Percentiles rank a stretch among this genome's conserved stretches.
These are phyloP conservation scores for Periconia macrospinosa DNA, from an alignment of 2,329 filamentous ascomycete genomes.

Conservation along the genomic window DNA sequence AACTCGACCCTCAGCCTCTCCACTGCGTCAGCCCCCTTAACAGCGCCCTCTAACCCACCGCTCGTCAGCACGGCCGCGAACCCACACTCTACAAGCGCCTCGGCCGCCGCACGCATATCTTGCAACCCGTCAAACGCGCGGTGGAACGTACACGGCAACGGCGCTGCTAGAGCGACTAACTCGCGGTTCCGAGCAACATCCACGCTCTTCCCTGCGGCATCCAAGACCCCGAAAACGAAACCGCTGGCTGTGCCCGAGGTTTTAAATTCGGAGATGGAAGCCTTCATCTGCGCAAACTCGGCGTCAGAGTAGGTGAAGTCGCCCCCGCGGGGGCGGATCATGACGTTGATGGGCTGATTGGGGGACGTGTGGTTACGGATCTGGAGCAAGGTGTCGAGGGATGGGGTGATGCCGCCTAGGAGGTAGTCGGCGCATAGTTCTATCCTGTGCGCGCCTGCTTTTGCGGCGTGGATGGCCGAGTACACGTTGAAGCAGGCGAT, in stretches of 20 bases:
- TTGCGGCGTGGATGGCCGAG: conserved; percentile 48
- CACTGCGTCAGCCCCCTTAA: conserved; percentile 40
- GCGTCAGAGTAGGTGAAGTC: conserved; percentile 48
- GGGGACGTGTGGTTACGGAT: conserved; percentile 22
- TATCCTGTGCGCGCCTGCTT: conserved; percentile 52
- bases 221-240: conserved; percentile 57
- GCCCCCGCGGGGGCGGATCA: conserved; percentile 56
- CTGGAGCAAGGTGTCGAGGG: conserved; percentile 22
- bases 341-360: conserved; percentile 52
- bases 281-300: conserved; percentile 51
- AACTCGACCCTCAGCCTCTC: conserved; percentile 31
- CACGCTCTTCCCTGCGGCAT: conserved; percentile 26
- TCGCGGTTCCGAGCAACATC: conserved; percentile 46
- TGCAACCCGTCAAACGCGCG: conserved; percentile 54
- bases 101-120: conserved; percentile 33
- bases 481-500: conserved; percentile 52
- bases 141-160: conserved; percentile 57
- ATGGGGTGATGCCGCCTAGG: conserved; percentile 49
- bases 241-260: conserved; percentile 42
- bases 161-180: conserved; percentile 47
- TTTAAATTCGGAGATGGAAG: conserved; percentile 42
- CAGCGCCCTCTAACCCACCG: conserved; percentile 43
- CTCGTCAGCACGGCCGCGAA: conserved; percentile 55
- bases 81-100: conserved; percentile 46
- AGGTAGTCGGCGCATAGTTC: conserved; percentile 52